Evolutionary conservation across 1,284 basidiomycete species (phyloP).

Genomic region (Cryptococcus hybrid): DNA sequence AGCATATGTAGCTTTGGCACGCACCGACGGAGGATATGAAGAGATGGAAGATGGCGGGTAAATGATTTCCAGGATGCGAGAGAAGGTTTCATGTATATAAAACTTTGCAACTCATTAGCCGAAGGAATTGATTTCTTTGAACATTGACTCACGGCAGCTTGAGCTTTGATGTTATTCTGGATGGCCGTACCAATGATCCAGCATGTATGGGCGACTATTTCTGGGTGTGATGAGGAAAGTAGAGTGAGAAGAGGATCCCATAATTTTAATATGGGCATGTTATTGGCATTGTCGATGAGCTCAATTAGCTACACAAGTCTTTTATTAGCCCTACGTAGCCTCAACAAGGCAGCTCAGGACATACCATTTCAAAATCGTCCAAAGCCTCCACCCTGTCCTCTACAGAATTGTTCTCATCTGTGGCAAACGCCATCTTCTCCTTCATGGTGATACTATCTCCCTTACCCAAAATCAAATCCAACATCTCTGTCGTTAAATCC

Average conservation of each 20-base stretch:
- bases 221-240: conserved; percentile 60
- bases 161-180: conserved; percentile 92
- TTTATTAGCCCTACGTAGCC: neutral
- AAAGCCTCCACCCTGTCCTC: conserved; percentile 73
- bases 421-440: conserved; percentile 71
- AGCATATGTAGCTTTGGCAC: conserved; percentile 83
- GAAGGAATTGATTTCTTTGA: neutral
- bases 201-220: conserved; percentile 69
- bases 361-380: conserved; percentile 93
- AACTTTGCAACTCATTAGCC: conserved; percentile 57
- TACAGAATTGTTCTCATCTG: conserved; percentile 62
- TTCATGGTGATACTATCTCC: conserved; percentile 83
- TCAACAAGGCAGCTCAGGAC: conserved; percentile 11
- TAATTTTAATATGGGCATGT: conserved; percentile 77
- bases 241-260: conserved; percentile 79
- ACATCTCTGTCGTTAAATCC: conserved; percentile 59
- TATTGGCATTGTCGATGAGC: conserved; percentile 93
- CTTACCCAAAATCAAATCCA: conserved; percentile 83
- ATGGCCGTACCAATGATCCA: conserved; percentile 95
- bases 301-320: conserved; percentile 68
- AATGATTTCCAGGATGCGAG: conserved; percentile 64
- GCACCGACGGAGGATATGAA: conserved; percentile 52
- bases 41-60: conserved; percentile 48
- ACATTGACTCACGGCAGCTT: conserved; percentile 69
- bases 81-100: conserved; percentile 66